phyloP scores from a whole-genome alignment of 106 monocot genomes.

The Iris macrosiphon region DNA sequence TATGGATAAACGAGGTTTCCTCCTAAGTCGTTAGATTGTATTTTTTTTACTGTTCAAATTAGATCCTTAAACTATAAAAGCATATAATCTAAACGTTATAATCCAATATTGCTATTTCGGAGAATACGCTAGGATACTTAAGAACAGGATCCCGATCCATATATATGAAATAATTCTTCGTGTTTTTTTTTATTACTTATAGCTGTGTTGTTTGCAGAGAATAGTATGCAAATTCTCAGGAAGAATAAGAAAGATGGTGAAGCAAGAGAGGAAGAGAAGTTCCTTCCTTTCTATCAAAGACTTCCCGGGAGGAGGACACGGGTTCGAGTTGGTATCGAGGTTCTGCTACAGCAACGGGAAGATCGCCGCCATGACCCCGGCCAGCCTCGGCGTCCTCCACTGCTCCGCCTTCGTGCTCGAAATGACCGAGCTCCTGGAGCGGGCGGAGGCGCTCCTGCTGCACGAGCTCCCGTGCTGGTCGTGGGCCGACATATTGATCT shows the following conservation, averaged over 20 bases:
- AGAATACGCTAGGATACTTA: no score
- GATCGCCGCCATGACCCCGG: slow-evolving; percentile 27
- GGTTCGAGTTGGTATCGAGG: slow-evolving; percentile 49
- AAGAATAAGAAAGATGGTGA: slow-evolving; percentile 38
- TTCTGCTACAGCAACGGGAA: slow-evolving; percentile 70
- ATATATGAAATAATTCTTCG: neutral
- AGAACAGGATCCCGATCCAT: neutral
- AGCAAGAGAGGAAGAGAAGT: slow-evolving; percentile 33
- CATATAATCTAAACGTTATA: no score
- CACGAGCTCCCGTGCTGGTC: slow-evolving; percentile 61
- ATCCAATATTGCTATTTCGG: no score
- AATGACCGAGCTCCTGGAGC: slow-evolving; percentile 55
- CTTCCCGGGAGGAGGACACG: slow-evolving; percentile 55
- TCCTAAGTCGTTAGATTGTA: no score
- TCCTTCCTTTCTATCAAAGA: slow-evolving; percentile 39
- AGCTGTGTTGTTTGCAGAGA: slow-evolving; percentile 28
- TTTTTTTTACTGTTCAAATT: no score
- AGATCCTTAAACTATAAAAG: no score
- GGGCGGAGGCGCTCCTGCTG: slow-evolving; percentile 45
- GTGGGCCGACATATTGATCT: slow-evolving; percentile 47
- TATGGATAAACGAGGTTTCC: no score
- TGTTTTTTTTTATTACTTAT: neutral
- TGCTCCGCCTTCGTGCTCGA: slow-evolving; percentile 45
- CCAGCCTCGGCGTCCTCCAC: slow-evolving; percentile 35
- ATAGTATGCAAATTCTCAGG: slow-evolving; percentile 48